Evolutionary conservation across 768 basidiomycete genomes (phyloP).

Genomic region (Serendipita vermifera): DNA sequence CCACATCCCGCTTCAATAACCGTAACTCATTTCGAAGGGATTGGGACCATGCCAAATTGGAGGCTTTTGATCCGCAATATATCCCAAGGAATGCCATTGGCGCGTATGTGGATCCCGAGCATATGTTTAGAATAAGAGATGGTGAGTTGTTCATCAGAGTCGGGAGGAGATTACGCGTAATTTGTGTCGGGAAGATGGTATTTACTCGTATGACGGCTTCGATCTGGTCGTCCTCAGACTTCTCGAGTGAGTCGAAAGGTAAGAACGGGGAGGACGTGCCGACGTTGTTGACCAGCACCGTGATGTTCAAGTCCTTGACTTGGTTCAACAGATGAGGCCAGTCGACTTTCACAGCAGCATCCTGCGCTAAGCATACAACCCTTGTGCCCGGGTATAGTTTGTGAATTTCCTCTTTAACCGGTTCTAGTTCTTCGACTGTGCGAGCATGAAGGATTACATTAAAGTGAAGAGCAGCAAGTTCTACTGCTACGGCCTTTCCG

Average conservation of each 20-base stretch:
- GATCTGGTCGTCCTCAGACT: background rate
- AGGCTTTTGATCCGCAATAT: background rate
- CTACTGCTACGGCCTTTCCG: background rate
- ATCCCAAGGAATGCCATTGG: background rate
- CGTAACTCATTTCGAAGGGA: background rate
- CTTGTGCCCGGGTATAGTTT: background rate
- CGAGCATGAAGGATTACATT: background rate
- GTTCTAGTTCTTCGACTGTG: background rate
- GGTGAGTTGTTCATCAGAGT: background rate
- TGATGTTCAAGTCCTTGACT: background rate
- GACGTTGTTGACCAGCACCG: background rate
- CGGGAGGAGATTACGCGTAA: background rate
- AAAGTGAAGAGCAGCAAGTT: background rate
- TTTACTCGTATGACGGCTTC: background rate
- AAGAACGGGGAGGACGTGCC: background rate
- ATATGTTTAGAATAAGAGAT: background rate
- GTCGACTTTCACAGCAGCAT: background rate
- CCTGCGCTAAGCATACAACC: background rate
- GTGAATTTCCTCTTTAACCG: background rate
- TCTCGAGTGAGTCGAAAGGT: background rate
- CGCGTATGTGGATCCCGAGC: background rate
- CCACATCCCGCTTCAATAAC: background rate
- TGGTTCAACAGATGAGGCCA: background rate
- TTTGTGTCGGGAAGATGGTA: background rate
- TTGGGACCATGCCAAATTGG: background rate